Evolutionary conservation across 805 yeast genomes (phyloP).

Genomic region (Monosporozyma aerobia): DNA sequence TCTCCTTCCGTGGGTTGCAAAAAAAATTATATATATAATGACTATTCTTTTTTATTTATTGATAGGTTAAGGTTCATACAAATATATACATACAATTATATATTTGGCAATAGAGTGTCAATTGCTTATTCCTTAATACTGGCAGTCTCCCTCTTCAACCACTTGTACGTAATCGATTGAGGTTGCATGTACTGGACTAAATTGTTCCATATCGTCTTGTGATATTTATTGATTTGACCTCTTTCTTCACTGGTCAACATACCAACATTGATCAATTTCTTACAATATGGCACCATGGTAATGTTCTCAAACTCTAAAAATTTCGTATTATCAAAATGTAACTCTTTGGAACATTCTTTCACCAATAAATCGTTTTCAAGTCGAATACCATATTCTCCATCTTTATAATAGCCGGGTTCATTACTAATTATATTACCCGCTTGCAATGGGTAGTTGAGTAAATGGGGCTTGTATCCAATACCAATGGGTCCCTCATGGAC

Average conservation of each 20-base stretch:
- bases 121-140: neutral
- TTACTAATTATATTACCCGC: conserved; percentile 75
- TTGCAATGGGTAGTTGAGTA: conserved; percentile 42
- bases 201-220: conserved; percentile 44
- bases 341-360: conserved; percentile 29
- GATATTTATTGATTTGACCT: conserved; percentile 60
- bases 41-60: no score
- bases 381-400: conserved; percentile 83
- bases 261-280: conserved; percentile 53
- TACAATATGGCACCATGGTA: conserved; percentile 80
- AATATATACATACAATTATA: no score
- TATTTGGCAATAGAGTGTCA: no score
- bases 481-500: conserved; percentile 96
- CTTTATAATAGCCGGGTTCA: conserved; percentile 92
- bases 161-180: conserved; percentile 51
- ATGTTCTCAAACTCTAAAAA: conserved; percentile 72
- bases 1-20: no score
- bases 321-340: conserved; percentile 45
- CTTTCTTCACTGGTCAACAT: conserved; percentile 55
- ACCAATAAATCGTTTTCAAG: conserved; percentile 76
- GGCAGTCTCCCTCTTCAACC: conserved; percentile 56
- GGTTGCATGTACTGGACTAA: conserved; percentile 44
- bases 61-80: no score
- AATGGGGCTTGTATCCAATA: conserved; percentile 46
- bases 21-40: no score